A percentile compares a stretch with the other conserved stretches of the same genome.
Evolutionary conservation across 2,329 filamentous ascomycete species (phyloP).

Genomic region (Colletotrichum theobromicola): DNA sequence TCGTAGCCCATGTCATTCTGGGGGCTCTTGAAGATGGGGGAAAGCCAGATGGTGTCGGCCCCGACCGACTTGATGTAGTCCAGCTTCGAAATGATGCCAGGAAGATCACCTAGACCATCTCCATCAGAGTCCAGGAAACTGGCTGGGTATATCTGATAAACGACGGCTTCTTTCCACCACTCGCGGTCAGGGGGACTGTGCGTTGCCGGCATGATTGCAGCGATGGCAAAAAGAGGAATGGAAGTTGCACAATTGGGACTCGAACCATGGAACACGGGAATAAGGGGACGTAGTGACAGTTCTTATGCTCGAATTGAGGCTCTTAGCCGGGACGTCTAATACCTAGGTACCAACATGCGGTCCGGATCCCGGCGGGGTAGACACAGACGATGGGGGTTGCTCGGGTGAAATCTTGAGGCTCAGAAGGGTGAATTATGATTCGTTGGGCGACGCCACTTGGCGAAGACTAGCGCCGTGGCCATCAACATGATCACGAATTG

Average conservation of each 20-base stretch:
- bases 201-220: background rate
- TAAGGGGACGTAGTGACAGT: background rate
- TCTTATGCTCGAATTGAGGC: background rate
- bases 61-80: slow-evolving; percentile 30
- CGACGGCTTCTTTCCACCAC: slow-evolving; percentile 61
- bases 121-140: slow-evolving; percentile 27
- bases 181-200: background rate
- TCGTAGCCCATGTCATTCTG: slow-evolving; percentile 71
- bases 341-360: background rate
- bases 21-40: slow-evolving; percentile 41
- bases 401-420: background rate
- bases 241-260: background rate
- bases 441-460: background rate
- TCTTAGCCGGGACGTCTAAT: background rate
- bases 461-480: background rate
- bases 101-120: slow-evolving; percentile 27
- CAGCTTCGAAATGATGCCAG: slow-evolving; percentile 29
- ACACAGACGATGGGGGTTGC: background rate
- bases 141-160: slow-evolving; percentile 62
- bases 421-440: slow-evolving; percentile 13
- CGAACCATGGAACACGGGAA: background rate
- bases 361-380: background rate
- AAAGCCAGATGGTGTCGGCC: slow-evolving; percentile 26
- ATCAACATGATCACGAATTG: background rate
- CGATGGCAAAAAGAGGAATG: background rate